Base-by-base conservation (phyloP, 164 flowering plant genomes). In the Buxus sempervirens region DNA sequence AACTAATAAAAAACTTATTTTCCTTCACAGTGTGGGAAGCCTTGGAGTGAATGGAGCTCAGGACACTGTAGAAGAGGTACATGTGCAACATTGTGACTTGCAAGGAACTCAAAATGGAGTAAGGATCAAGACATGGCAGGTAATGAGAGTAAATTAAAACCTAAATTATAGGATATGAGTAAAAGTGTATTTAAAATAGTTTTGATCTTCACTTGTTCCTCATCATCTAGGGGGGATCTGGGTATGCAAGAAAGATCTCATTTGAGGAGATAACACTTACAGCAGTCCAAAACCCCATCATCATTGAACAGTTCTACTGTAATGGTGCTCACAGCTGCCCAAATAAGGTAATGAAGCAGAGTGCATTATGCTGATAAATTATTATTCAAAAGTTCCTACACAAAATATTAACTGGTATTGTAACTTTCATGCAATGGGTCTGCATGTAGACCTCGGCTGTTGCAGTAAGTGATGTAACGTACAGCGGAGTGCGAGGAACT, bases 91-190 rank as follows among this genome's bases (percentile, higher is more conserved):
- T 18, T 80, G 83, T 58, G 80, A 42, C 12, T 79, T 88, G 57
- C 66, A 24, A 0, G 67, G 74, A 49, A 82, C 90, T 12, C 20
- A n/a, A 1, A 79, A 79, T 67, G 93, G 90, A 54, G 86, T 72
- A 14, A 83, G 90, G 69, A 88, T 88, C 73, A 88, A 88, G 75
- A 88, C 88, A 70, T 78, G 74, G 79, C 78, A 72, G 86, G 88
- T 86, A 79, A 22, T 4, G 16, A 28, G 28, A 9, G 24, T 0
- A 57, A 9, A 57, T 6, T 25, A 21, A 22, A 21, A 57, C 14
- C 9, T 57, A 14, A 57, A 57, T 21, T 9, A 57, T 57, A 9
- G 7, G 16, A 23, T 0, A 18, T n/a, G 10, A n/a, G 21, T 0
- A 9, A 55, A 0, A 8, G 5, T 1, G 0, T 55, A 10, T 55